Percentiles rank a stretch among this genome's conserved stretches.
phyloP scores from a whole-genome alignment of 257 asterid species.

The Cordia subcordata region DNA sequence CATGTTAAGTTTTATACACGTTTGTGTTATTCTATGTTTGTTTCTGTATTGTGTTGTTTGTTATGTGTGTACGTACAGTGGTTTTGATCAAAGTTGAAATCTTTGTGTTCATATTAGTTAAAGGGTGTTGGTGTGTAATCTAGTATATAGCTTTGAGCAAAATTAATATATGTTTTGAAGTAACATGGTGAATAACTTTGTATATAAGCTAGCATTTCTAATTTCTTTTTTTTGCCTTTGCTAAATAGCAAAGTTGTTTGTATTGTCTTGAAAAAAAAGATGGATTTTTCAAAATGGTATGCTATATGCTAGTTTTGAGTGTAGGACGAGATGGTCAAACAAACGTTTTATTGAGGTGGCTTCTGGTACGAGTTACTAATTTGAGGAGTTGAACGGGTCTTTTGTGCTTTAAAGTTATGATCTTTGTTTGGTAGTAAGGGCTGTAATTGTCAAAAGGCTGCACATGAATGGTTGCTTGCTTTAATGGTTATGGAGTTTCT shows the following conservation, averaged over 20 bases:
- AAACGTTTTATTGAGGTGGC: neutral
- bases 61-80: neutral
- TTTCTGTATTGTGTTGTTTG: neutral
- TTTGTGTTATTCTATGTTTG: neutral
- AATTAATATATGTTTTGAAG: neutral
- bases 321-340: slow-evolving; percentile 3
- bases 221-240: too few relatives aligned
- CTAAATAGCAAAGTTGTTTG: neutral
- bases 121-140: neutral
- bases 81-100: neutral
- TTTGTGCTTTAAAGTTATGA: neutral
- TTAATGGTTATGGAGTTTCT: slow-evolving; percentile 16
- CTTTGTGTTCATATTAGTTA: neutral
- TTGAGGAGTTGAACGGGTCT: slow-evolving; percentile 5
- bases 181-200: neutral
- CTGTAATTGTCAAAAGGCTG: slow-evolving; percentile 10
- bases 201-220: neutral
- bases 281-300: neutral
- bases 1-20: neutral
- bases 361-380: slow-evolving; percentile 5
- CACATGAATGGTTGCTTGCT: slow-evolving; percentile 13
- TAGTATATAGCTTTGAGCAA: neutral
- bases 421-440: neutral
- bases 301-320: neutral
- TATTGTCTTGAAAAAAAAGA: neutral